Base-by-base conservation (phyloP, 805 yeast species). In the Wickerhamomyces strasburgensis region DNA sequence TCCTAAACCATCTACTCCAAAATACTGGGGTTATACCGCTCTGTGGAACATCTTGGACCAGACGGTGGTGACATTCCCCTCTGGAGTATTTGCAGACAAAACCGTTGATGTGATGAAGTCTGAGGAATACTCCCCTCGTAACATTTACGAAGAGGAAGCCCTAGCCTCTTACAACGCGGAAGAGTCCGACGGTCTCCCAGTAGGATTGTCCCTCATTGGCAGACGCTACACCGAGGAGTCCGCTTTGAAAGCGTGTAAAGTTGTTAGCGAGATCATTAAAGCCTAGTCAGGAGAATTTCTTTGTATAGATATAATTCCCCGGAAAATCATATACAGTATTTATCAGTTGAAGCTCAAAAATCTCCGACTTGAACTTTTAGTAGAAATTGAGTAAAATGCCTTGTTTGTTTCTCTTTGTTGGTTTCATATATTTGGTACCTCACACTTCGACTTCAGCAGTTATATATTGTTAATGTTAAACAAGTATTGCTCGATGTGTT, bases 11-110 rank as follows among this genome's bases (percentile, higher is more conserved):
- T 74, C 71, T 31, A 66, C 70, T 35, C 70, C 80, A 5, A 73
- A 71, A 54, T 80, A 80, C 58, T 84, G 90, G 88, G 82, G 88
- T 5, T 84, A 84, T 64, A 81, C 89, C 6, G 62, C 86, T 4
- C 67, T 80, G 44, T 84, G 76, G 73, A 83, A 83, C 60, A 51
- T 82, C 38, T 58, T 81, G 41, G 93, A 83, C 57, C 68, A 75
- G 51, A 87, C 93, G 31, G 73, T 78, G 19, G 72, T 78, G 43
- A 67, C 68, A 2, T 64, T 75, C 58, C 85, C 82, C 49, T 72
- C 84, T 5, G 79, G 39, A 11, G 30, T 44, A 48, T 62, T 21
- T 23, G 51, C 45, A 13, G 78, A 78, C 51, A 48, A 62, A 19
- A 40, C 44, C 5, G 41, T 70, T 31, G 88, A 80, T 54, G n/a